Base-by-base conservation (phyloP, 805 yeast genomes). In the Pichia ethanolica region DNA sequence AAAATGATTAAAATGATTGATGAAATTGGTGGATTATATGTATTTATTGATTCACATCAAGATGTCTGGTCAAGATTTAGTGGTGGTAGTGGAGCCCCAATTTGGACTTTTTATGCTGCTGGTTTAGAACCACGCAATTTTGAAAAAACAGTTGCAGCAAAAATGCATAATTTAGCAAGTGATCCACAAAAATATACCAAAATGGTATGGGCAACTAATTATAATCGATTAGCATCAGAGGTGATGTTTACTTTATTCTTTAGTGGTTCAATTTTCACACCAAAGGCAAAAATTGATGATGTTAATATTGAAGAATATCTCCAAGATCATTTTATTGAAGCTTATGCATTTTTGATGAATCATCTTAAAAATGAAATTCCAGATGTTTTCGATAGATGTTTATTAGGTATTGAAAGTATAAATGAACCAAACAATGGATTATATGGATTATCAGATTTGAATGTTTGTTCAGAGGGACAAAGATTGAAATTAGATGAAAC, bases 181-280 rank as follows among this genome's bases (percentile, higher is more conserved):
- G 64, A 71, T 42, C 78, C 79, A 7, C 57, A 57, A 14, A 47
- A 63, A 10, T 86, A 77, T 62, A 89, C 89, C 7, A 85, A 86
- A 58, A 90, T 90, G 97, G 71, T 89, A 35, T 90, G 97, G 97
- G 81, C 96, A 0, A 81, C 97, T 1, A 90, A 90, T 65, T 89
- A 89, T 61, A 77, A 72, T 53, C 73, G 93, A 35, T 69, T 89
- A 51, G 96, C 89, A 2, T 72, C 85, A 35, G 77, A 79, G 53
- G 81, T 86, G 8, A 87, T 90, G 93, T 89, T 89, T 64, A 86
- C 95, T 0, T 63, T 88, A 57, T 90, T 90, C 60, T 89, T 86
- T 67, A 82, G 85, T 1, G 97, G 97, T 3, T 73, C 73, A 46
- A 67, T 71, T 13, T 86, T 81, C 66, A 87, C 91, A 35, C 97